Base-by-base conservation (phyloP, 2,329 filamentous ascomycete species). In the Fusarium transvaalense region DNA sequence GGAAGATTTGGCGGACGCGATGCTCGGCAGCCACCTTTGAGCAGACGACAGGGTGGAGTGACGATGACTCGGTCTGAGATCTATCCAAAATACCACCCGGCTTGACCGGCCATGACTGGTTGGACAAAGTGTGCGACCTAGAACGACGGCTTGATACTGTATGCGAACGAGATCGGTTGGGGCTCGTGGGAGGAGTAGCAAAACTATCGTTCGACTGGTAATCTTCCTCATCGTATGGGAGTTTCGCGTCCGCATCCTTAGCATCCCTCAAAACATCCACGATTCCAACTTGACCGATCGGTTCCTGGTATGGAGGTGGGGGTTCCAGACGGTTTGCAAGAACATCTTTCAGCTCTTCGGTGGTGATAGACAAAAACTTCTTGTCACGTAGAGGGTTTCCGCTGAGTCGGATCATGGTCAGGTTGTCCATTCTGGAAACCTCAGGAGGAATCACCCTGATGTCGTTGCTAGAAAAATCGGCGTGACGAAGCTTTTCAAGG, bases 331-430 rank as follows among this genome's bases (percentile, higher is more conserved):
- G 87, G 35, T 85, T 85, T 21, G 87, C 85, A 42, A 97, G 81
- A 42, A 90, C 88, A 41, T 87, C 86, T 78, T 97, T 97, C 65
- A 98, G 82, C 55, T 96, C 92, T 15, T 93, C 91, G 0, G 92
- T 94, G 23, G 86, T 86, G 81, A 97, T 92, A 1, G 88, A 91
- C 15, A 94, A 83, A 71, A 96, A 93, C 76, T 94, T 97, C 76
- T 92, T 94, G 76, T 97, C 94, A 15, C 92, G 86, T 15, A 99
- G 82, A 1, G 96, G 96, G 74, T 99, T 99, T n/a, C 93, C 94
- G 42, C 89, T 90, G 32, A 99, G 83, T 6, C 90, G 89, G 41
- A 98, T 86, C 76, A 90, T 90, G 21, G 89, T 85, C 12, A 99
- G 81, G 43, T 81, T 89, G 8, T 93, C 88, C 93, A 98, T 97